A percentile compares a stretch with the other conserved stretches of the same genome.
These are phyloP conservation scores for Diaporthe velutina DNA, from an alignment of 2,329 filamentous ascomycete genomes.

Conservation along the genomic window DNA sequence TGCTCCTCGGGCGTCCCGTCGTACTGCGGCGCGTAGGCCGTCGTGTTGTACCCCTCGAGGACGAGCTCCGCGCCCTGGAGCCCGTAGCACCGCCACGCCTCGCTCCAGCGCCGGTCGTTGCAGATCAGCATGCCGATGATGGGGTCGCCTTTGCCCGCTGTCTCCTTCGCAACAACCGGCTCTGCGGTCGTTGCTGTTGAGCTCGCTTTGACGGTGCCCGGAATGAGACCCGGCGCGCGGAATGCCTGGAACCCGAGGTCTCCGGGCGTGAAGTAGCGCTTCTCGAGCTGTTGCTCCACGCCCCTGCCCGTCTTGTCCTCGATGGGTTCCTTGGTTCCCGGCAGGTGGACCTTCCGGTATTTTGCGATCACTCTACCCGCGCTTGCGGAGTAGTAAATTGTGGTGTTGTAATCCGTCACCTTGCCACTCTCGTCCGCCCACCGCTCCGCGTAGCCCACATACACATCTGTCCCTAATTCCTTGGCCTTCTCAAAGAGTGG, in stretches of 20 bases:
- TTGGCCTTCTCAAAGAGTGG: conserved; percentile 62
- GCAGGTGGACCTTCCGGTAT: conserved; percentile 68
- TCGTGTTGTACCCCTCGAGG: conserved; percentile 62
- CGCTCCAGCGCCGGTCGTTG: conserved; percentile 67
- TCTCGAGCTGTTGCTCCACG: conserved; percentile 67
- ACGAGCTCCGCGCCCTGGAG: conserved; percentile 54
- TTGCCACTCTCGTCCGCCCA: conserved; percentile 53
- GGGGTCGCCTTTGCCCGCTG: conserved; percentile 59
- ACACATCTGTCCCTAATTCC: conserved; percentile 62
- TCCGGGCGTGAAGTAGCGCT: conserved; percentile 65
- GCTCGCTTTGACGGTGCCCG: conserved; percentile 11
- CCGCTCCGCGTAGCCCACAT: conserved; percentile 65
- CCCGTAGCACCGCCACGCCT: conserved; percentile 65
- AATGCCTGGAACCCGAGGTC: conserved; percentile 66
- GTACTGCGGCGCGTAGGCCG: conserved; percentile 60
- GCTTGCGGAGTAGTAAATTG: conserved; percentile 64
- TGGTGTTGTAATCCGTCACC: conserved; percentile 62
- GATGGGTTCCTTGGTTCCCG: conserved; percentile 59
- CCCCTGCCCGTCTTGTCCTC: conserved; percentile 59
- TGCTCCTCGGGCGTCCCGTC: conserved; percentile 54
- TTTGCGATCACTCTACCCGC: conserved; percentile 58
- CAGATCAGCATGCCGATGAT: conserved; percentile 69
- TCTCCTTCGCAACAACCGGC: neutral
- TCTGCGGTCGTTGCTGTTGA: conserved; percentile 36
- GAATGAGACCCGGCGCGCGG: conserved; percentile 59